phyloP scores from a whole-genome alignment of 805 yeast species.

The Saccharomycopsis fibuligera region DNA sequence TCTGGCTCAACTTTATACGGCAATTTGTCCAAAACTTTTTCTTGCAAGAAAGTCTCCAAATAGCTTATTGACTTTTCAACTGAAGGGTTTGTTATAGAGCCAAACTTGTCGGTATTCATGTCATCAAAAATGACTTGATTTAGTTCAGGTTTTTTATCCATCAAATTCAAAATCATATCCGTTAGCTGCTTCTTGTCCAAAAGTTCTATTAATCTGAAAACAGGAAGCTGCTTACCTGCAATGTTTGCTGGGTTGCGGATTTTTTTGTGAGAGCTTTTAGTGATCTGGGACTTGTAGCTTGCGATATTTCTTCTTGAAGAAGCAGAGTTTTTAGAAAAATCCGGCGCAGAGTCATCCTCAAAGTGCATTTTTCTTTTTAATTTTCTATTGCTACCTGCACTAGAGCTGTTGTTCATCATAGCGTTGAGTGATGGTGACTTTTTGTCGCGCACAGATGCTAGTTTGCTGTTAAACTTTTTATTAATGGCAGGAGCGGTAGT shows the following conservation, averaged over 20 bases:
- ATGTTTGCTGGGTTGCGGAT: neutral
- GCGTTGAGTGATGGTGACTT: neutral
- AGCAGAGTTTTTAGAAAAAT: neutral
- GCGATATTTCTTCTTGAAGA: neutral
- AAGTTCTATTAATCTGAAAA: conserved; percentile 60
- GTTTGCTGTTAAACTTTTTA: neutral
- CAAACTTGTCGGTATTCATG: conserved; percentile 22
- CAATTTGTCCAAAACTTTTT: conserved; percentile 39
- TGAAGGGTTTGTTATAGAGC: conserved; percentile 49
- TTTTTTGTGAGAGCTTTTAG: neutral
- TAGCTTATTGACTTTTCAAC: conserved; percentile 45
- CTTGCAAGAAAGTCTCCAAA: conserved; percentile 39
- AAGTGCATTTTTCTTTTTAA: neutral
- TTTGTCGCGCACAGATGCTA: neutral
- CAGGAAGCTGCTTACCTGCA: conserved; percentile 55
- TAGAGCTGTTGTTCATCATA: neutral
- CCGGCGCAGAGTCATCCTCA: neutral
- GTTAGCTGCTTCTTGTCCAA: conserved; percentile 53
- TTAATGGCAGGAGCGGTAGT: neutral
- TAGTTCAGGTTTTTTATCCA: conserved; percentile 58
- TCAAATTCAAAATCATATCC: conserved; percentile 43
- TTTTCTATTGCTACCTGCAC: neutral
- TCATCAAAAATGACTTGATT: conserved; percentile 38
- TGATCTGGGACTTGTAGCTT: neutral
- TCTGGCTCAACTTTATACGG: conserved; percentile 73